Percentiles rank a stretch among this genome's conserved stretches.
Evolutionary conservation across 208 protist genomes (phyloP).

Genomic region (Lotmaria passim): DNA sequence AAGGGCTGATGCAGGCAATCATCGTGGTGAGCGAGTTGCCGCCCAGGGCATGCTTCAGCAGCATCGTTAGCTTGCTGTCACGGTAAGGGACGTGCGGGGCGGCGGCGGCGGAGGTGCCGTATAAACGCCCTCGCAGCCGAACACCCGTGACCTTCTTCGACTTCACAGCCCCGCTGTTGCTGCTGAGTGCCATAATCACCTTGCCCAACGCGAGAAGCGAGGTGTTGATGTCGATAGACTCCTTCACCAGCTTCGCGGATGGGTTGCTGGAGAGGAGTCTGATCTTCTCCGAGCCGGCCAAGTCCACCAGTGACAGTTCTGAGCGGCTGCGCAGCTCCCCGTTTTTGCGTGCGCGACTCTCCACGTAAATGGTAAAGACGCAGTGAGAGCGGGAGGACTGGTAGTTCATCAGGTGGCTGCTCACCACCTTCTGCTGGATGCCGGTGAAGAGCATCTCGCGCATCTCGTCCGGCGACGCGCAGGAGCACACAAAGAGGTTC

Average conservation of each 20-base stretch:
- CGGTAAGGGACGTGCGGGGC: constrained; percentile 89
- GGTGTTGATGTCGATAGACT: constrained; percentile 93
- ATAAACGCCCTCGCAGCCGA: background rate
- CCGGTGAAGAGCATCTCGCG: constrained; percentile 77
- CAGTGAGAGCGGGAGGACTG: constrained; percentile 94
- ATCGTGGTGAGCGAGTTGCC: constrained; percentile 94
- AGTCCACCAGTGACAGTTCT: constrained; percentile 90
- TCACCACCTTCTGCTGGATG: constrained; percentile 77
- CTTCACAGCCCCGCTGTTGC: constrained; percentile 2
- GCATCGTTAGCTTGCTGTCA: constrained; percentile 89
- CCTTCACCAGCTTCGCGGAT: constrained; percentile 58
- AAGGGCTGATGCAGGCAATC: constrained; percentile 89
- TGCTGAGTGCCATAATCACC: constrained; percentile 88
- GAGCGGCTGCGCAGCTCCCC: constrained; percentile 47
- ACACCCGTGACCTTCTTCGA: background rate
- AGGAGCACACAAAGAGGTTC: constrained; percentile 88
- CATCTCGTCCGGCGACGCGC: constrained; percentile 68
- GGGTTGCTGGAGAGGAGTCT: constrained; percentile 56
- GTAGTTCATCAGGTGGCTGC: constrained; percentile 85
- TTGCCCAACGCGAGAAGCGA: constrained; percentile 91
- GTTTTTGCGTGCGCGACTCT: constrained; percentile 41
- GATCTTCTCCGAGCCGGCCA: constrained; percentile 93
- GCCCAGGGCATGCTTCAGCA: constrained; percentile 87
- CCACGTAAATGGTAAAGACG: constrained; percentile 89
- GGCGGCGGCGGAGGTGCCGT: background rate